Evolutionary conservation across 441 rosid species (phyloP), one percentile per base, ranked within the genome.

Genomic region (Melastoma candidum): DNA sequence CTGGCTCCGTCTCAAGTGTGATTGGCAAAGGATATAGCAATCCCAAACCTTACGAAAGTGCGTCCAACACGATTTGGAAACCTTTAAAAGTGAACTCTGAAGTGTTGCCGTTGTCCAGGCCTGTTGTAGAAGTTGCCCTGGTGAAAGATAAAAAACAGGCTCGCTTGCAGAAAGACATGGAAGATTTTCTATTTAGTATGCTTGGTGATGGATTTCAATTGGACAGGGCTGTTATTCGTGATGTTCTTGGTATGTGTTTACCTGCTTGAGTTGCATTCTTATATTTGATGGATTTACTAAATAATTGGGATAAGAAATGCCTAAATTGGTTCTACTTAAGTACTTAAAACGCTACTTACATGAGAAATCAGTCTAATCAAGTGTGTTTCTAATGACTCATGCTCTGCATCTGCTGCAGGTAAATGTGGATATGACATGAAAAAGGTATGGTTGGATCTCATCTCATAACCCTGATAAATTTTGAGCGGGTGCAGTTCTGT

Each of bases 171-270:
- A 61, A 59, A 52, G 74, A 77, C 27, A 68, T 77, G 74, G 85
- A 74, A 60, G 81, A 72, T 53, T 77, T 84, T 63, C 58, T 84
- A 52, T 69, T 74, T 68, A 76, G 66, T 63, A 59, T 81, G 76
- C 79, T 84, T 2, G 93, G 85, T 46, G 73, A 63, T 54, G 87
- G 87, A 24, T 81, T 75, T 60, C 71, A 58, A 71, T 68, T 79
- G 29, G 68, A 68, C 12, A 65, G 77, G 68, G 72, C 66, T 56
- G 63, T 70, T 63, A 71, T 83, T 56, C 71, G 44, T 22, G 70
- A 68, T 58, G 77, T 75, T 71, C 75, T 83, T 11, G 84, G 90
- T 83, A 74, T 59, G 8, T 46, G 46, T 11, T 54, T 25, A 50
- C 56, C 41, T 58, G 47, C 22, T 12, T 57, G 3, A 39, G 56